Conservation (phyloP, 2,329 filamentous ascomycete species). For the Trichoderma atroviride region DNA sequence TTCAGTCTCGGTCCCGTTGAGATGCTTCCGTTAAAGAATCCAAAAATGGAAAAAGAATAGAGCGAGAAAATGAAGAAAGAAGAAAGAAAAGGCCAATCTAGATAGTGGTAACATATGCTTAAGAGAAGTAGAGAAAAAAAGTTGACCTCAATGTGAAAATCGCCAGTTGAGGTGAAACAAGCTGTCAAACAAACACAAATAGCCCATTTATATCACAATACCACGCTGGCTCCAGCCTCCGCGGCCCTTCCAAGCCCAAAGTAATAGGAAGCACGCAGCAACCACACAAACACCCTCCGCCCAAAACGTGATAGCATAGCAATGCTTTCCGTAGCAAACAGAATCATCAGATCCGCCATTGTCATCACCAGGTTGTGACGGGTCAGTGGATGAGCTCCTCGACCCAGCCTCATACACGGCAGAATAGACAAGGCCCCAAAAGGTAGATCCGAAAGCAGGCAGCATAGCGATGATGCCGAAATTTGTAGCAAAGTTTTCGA, state of each 20-base stretch:
- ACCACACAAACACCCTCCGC: slow-evolving; percentile 80
- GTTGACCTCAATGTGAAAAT: not conserved
- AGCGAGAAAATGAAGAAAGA: not conserved
- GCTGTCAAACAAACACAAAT: not conserved
- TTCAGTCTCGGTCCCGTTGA: not conserved
- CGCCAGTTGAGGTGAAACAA: not conserved
- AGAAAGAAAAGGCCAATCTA: not conserved
- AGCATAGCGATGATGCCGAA: slow-evolving; percentile 95
- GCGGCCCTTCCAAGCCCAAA: slow-evolving; percentile 79
- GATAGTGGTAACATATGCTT: not conserved
- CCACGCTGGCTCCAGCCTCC: slow-evolving; percentile 76
- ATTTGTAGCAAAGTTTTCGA: slow-evolving; percentile 98
- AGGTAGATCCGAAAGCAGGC: slow-evolving; percentile 81
- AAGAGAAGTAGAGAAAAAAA: not conserved
- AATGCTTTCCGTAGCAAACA: slow-evolving; percentile 79
- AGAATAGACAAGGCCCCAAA: slow-evolving; percentile 92
- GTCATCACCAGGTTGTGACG: slow-evolving; percentile 35
- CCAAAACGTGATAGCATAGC: slow-evolving; percentile 85
- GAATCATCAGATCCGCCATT: slow-evolving; percentile 48
- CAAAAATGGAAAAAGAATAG: not conserved
- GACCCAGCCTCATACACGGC: slow-evolving; percentile 74
- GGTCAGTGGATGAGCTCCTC: slow-evolving; percentile 37
- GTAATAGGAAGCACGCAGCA: slow-evolving; percentile 71
- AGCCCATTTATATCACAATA: slow-evolving; percentile 60
- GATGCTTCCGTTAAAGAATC: not conserved